phyloP scores from a whole-genome alignment of 2,329 filamentous ascomycete species.

The Macrophomina tecta region DNA sequence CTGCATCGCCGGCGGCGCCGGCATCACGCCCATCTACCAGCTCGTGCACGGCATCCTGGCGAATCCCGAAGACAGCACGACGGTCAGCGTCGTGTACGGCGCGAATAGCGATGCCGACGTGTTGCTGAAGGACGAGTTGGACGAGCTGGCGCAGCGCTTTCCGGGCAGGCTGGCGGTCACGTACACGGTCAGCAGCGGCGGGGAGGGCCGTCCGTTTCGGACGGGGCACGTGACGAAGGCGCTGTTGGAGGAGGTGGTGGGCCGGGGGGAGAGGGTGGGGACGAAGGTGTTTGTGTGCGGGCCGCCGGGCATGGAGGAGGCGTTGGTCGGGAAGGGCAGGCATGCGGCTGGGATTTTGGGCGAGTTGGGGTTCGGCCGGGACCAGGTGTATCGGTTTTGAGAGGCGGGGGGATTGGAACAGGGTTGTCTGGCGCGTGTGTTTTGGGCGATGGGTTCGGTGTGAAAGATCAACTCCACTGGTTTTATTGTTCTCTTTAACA shows the following conservation, averaged over 20 bases:
- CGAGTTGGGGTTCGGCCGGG: slow-evolving; percentile 63
- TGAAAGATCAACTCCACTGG: too few relatives aligned
- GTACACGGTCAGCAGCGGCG: slow-evolving; percentile 62
- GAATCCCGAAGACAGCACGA: slow-evolving; percentile 67
- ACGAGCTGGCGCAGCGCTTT: slow-evolving; percentile 55
- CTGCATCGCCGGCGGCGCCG: slow-evolving; percentile 73
- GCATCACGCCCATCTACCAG: slow-evolving; percentile 74
- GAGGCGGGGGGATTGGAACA: neutral
- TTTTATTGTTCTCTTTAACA: too few relatives aligned
- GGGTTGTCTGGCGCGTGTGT: neutral
- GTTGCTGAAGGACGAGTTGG: slow-evolving; percentile 62
- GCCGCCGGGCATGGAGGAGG: slow-evolving; percentile 69
- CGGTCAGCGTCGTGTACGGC: slow-evolving; percentile 69
- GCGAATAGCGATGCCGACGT: slow-evolving; percentile 70
- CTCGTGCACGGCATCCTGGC: slow-evolving; percentile 66
- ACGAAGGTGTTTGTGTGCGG: slow-evolving; percentile 73
- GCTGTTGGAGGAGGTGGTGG: slow-evolving; percentile 59
- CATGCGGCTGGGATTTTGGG: slow-evolving; percentile 47
- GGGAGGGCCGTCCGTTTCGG: slow-evolving; percentile 41
- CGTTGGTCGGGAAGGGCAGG: slow-evolving; percentile 58
- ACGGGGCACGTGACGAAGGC: slow-evolving; percentile 66
- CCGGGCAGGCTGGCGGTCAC: slow-evolving; percentile 63
- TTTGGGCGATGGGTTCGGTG: neutral
- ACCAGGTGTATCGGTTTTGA: slow-evolving; percentile 66
- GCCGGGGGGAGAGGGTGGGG: slow-evolving; percentile 45